Base-by-base conservation (phyloP, 768 basidiomycete species). In the Tylopilus cervinicoccineus region DNA sequence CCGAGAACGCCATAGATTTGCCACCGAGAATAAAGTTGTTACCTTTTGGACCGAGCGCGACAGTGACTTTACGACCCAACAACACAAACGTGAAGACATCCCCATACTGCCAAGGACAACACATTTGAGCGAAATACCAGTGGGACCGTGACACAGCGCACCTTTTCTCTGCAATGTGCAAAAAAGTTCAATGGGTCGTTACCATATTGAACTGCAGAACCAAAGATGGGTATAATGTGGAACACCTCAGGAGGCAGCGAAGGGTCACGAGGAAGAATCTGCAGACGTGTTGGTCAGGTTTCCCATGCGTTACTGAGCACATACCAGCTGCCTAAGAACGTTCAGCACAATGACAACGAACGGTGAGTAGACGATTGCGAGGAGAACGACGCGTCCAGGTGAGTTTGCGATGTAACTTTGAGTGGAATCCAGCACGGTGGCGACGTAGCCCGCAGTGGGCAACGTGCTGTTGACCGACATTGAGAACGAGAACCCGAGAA, bases 51-150 rank as follows among this genome's bases (percentile, higher is more conserved):
- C 93, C 90, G 19, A 98, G 77, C 3, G 91, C 84, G 43, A 94
- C 93, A 2, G 95, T 98, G 56, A 97, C 81, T 43, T 81, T 83
- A 52, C 92, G 83, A 33, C 96, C 96, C 46, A 97, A 70, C 8
- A 99, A 71, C 34, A 93, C 75, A 70, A 96, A 98, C 1, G 94
- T 94, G 74, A 98, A 99, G n/a, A 98, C 83, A 52, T 96, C 80
- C 48, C 96, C 96, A 60, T 98, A 86, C 96, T 99, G 50, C 12
- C 20, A 43, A 38, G 23, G 50, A 28, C 38, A 43, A 23, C 20
- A 34, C 19, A 5, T 27, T 51, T 37, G 17, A 17, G 27, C 20
- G 22, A 28, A 24, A 17, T 29, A 26, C 27, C 23, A 14, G 17
- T 11, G 13, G 17, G 12, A 38, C 7, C 2, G 28, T 26, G 17